A percentile compares a stretch with the other conserved stretches of the same genome.
These are phyloP conservation scores for Fusarium circinatum DNA, from an alignment of 2,329 filamentous ascomycete species.

Conservation along the genomic window DNA sequence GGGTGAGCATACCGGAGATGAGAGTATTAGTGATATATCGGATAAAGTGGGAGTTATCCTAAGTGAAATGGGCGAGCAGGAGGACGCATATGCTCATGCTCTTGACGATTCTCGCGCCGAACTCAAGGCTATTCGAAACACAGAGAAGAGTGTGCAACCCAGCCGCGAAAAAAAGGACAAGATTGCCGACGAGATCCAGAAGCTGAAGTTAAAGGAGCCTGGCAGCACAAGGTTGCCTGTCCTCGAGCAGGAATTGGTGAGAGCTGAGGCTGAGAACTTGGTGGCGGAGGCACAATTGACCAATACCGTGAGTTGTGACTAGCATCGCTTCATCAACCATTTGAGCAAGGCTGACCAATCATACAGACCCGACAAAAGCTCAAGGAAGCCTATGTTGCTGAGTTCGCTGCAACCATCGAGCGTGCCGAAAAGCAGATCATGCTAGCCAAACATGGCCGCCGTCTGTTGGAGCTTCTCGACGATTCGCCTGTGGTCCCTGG, in stretches of 20 bases:
- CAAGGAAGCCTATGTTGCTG: slow-evolving; percentile 91
- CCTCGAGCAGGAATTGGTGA: slow-evolving; percentile 94
- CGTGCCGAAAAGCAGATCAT: slow-evolving; percentile 97
- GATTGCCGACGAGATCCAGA: slow-evolving; percentile 91
- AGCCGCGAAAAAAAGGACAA: slow-evolving; percentile 87
- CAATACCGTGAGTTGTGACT: slow-evolving; percentile 76
- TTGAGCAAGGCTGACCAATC: slow-evolving; percentile 18
- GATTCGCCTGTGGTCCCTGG: slow-evolving; percentile 91
- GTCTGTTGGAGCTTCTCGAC: slow-evolving; percentile 85
- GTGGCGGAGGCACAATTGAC: slow-evolving; percentile 97
- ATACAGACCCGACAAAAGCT: slow-evolving; percentile 91
- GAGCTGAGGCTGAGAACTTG: slow-evolving; percentile 93
- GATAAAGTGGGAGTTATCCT: slow-evolving; percentile 96
- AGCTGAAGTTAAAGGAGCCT: slow-evolving; percentile 91
- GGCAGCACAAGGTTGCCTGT: slow-evolving; percentile 82
- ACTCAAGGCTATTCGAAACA: slow-evolving; percentile 94
- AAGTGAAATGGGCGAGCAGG: slow-evolving; percentile 92
- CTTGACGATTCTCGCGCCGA: slow-evolving; percentile 85
- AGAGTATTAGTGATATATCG: slow-evolving; percentile 86
- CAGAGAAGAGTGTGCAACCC: slow-evolving; percentile 93
- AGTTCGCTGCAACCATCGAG: slow-evolving; percentile 92
- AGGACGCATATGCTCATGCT: slow-evolving; percentile 86
- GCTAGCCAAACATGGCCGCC: slow-evolving; percentile 87
- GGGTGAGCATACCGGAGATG: slow-evolving; percentile 92
- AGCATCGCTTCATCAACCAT: neutral